phyloP scores from a whole-genome alignment of 495 filamentous ascomycete genomes.

The Neurospora sp. region DNA sequence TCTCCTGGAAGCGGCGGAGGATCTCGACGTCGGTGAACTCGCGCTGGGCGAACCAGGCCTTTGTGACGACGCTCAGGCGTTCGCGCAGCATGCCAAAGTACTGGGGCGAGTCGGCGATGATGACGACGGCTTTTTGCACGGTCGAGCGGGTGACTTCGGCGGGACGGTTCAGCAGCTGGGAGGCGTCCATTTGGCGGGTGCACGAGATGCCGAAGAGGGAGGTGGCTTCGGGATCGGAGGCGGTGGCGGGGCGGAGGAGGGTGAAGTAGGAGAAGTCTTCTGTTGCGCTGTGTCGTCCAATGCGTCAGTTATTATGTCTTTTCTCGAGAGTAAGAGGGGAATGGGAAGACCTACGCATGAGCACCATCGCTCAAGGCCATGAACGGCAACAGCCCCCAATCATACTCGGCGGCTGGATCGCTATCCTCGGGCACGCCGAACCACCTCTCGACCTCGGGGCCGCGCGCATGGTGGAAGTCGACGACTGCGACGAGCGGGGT shows the following conservation, averaged over 20 bases:
- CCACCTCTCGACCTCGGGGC: constrained; percentile 89
- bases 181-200: constrained; percentile 79
- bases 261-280: constrained; percentile 99
- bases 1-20: constrained; percentile 78
- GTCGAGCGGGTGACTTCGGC: constrained; percentile 89
- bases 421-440: constrained; percentile 67
- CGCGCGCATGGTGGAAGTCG: constrained; percentile 94
- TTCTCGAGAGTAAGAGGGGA: not conserved
- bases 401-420: constrained; percentile 76
- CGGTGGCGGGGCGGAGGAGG: constrained; percentile 57
- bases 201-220: constrained; percentile 96
- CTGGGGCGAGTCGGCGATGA: constrained; percentile 82
- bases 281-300: constrained; percentile 43
- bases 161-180: constrained; percentile 61
- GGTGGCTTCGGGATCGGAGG: constrained; percentile 38
- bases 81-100: constrained; percentile 71
- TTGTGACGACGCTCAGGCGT: constrained; percentile 77
- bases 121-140: constrained; percentile 97
- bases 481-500: constrained; percentile 75
- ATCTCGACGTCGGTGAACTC: constrained; percentile 51
- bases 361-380: constrained; percentile 97
- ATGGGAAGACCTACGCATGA: constrained; percentile 56
- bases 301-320: not conserved
- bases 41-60: constrained; percentile 93
- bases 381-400: constrained; percentile 88